Percentiles rank a stretch among this genome's conserved stretches.
Conservation (phyloP, 805 yeast genomes). For the Cyberlindnera maclurae region DNA sequence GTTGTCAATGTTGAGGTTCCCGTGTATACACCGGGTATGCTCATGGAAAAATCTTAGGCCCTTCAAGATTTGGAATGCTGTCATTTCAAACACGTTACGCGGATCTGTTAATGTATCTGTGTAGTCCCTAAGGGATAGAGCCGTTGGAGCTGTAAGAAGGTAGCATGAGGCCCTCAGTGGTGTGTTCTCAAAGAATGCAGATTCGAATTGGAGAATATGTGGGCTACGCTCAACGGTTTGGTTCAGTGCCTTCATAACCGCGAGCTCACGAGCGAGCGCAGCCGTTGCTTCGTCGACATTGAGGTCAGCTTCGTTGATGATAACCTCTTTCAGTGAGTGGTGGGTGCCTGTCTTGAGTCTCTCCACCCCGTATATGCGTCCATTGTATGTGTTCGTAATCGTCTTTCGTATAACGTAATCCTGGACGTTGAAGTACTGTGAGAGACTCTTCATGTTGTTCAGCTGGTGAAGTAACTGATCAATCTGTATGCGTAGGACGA, state of each 20-base stretch:
- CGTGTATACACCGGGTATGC: conserved; percentile 1
- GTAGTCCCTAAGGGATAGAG: background rate
- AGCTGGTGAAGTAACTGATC: background rate
- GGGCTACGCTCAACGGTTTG: background rate
- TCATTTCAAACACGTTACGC: background rate
- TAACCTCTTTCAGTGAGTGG: conserved; percentile 6
- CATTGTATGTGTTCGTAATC: conserved; percentile 1
- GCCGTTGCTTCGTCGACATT: background rate
- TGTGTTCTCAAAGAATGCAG: background rate
- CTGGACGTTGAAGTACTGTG: conserved; percentile 1
- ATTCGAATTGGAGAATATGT: background rate
- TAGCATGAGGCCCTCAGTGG: conserved; percentile 3
- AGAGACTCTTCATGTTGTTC: background rate
- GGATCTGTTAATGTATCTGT: background rate
- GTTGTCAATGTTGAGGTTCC: conserved; percentile 1
- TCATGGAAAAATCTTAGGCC: background rate
- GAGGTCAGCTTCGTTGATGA: background rate
- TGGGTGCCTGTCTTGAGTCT: background rate
- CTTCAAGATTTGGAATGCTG: background rate
- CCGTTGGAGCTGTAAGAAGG: conserved; percentile 1
- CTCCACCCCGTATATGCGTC: conserved; percentile 8
- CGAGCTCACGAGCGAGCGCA: background rate
- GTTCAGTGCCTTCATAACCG: conserved; percentile 1
- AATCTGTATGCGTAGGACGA: background rate
- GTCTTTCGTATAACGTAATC: conserved; percentile 1